Evolutionary conservation across 1,139 yeast species (phyloP).

Genomic region (Geotrichum restrictum): DNA sequence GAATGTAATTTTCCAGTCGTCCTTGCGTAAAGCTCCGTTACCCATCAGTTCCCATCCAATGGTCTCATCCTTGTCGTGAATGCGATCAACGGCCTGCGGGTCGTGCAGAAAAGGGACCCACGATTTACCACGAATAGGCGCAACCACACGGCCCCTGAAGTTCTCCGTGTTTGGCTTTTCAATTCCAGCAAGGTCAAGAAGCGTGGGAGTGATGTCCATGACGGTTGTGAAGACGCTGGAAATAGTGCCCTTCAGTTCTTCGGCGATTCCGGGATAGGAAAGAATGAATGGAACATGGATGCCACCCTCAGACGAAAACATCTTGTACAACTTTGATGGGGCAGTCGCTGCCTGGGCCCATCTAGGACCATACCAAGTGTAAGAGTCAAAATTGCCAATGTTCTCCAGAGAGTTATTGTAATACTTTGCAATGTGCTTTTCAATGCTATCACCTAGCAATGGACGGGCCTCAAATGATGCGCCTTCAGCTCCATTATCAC

Average conservation of each 20-base stretch:
- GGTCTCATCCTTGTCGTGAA: slow-evolving; percentile 39
- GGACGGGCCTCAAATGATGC: slow-evolving; percentile 55
- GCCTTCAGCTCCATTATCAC: slow-evolving; percentile 62
- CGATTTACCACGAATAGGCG: slow-evolving; percentile 44
- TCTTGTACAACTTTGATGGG: slow-evolving; percentile 50
- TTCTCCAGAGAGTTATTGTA: slow-evolving; percentile 48
- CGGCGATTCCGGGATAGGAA: slow-evolving; percentile 22
- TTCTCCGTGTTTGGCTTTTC: slow-evolving; percentile 27
- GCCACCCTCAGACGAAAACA: slow-evolving; percentile 55
- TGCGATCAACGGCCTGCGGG: slow-evolving; percentile 13
- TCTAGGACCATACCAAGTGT: slow-evolving; percentile 52
- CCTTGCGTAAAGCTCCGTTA: slow-evolving; percentile 53
- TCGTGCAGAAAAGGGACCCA: slow-evolving; percentile 34
- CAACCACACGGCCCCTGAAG: slow-evolving; percentile 44
- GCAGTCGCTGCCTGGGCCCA: slow-evolving; percentile 69
- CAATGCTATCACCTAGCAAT: slow-evolving; percentile 36
- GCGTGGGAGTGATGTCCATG: slow-evolving; percentile 56
- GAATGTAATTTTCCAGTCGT: slow-evolving; percentile 48
- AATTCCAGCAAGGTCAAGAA: slow-evolving; percentile 48
- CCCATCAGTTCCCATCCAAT: slow-evolving; percentile 60
- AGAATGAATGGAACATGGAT: slow-evolving; percentile 50
- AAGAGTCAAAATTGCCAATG: slow-evolving; percentile 49
- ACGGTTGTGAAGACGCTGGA: slow-evolving; percentile 48
- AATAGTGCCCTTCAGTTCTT: slow-evolving; percentile 31
- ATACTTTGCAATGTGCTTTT: slow-evolving; percentile 36